Evolutionary conservation across 192 early-diverging fungal species (phyloP).

Genomic region (Linnemannia hyalina): DNA sequence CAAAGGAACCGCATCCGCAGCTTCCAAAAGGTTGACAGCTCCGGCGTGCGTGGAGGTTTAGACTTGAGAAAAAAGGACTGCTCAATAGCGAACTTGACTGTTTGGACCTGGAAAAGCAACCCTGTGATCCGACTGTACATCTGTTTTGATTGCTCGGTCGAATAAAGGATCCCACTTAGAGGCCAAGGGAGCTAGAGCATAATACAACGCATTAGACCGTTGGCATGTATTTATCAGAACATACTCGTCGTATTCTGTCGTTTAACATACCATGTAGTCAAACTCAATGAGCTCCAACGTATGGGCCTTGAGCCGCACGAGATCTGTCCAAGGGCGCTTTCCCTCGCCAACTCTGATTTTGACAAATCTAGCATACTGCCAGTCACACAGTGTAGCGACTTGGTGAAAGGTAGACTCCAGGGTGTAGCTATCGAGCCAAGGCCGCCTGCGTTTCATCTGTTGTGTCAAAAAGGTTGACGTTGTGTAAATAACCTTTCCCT

Average conservation of each 20-base stretch:
- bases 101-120: constrained; percentile 41
- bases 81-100: constrained; percentile 38
- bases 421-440: constrained; percentile 44
- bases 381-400: constrained; percentile 19
- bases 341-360: constrained; percentile 18
- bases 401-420: constrained; percentile 36
- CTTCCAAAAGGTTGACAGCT: constrained; percentile 27
- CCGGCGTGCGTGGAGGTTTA: constrained; percentile 1
- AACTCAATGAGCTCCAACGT: constrained; percentile 35
- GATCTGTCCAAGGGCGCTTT: not conserved
- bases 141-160: constrained; percentile 20
- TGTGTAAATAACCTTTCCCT: not conserved
- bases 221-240: not conserved
- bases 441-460: constrained; percentile 29
- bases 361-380: constrained; percentile 37
- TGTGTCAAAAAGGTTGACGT: not conserved
- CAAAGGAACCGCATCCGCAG: constrained; percentile 33
- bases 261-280: constrained; percentile 42
- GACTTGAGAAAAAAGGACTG: constrained; percentile 33
- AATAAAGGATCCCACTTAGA: constrained; percentile 32
- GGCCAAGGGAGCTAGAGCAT: constrained; percentile 38
- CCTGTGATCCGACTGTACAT: constrained; percentile 48
- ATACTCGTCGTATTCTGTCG: not conserved
- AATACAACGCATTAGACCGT: not conserved
- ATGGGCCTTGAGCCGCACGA: constrained; percentile 4